Conservation (phyloP, 2,329 filamentous ascomycete genomes). For the Fusarium sublunatum region DNA sequence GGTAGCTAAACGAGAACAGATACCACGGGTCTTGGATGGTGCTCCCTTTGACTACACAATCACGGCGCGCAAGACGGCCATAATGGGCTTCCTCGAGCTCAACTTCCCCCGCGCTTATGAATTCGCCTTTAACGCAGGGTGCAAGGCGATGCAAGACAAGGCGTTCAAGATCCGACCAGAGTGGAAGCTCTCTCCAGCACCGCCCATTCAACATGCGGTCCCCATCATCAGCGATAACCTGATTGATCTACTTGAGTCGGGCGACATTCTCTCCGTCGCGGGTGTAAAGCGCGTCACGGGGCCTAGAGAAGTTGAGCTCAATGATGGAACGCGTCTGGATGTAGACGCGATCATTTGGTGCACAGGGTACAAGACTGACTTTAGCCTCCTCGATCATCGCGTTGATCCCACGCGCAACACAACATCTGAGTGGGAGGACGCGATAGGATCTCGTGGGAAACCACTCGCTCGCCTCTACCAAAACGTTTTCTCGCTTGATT, state of each 20-base stretch:
- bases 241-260: conserved; percentile 51
- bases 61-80: conserved; percentile 49
- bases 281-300: conserved; percentile 45
- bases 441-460: conserved; percentile 44
- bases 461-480: conserved; percentile 54
- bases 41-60: conserved; percentile 50
- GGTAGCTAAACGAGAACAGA: conserved; percentile 16
- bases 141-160: conserved; percentile 39
- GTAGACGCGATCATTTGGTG: conserved; percentile 51
- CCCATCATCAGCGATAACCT: conserved; percentile 47
- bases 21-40: conserved; percentile 50
- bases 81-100: conserved; percentile 47
- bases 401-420: conserved; percentile 45
- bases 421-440: conserved; percentile 39
- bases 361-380: conserved; percentile 52
- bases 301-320: conserved; percentile 44
- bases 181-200: conserved; percentile 46
- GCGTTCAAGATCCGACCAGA: conserved; percentile 44
- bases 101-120: conserved; percentile 37
- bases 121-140: conserved; percentile 40
- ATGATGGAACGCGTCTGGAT: conserved; percentile 44
- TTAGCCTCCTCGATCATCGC: conserved; percentile 43
- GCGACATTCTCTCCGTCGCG: conserved; percentile 50
- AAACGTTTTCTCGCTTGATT: conserved; percentile 57
- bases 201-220: conserved; percentile 38